phyloP scores from a whole-genome alignment of 2,329 filamentous ascomycete species.

The Magnaporthiopsis poae region DNA sequence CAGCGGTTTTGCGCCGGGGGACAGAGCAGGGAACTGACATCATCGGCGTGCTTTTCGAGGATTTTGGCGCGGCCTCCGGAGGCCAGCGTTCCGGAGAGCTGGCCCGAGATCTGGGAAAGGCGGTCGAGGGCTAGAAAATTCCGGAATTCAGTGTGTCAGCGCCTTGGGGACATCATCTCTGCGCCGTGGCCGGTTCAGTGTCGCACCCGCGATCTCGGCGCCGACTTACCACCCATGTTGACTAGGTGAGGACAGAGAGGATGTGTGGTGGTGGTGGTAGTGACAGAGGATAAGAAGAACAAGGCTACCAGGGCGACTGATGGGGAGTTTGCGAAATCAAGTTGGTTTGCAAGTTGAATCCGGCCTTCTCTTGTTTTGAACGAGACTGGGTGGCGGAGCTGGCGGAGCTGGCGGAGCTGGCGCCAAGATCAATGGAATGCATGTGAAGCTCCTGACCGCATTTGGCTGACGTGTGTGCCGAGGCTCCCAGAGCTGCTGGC shows the following conservation, averaged over 20 bases:
- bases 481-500: not conserved
- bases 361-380: not conserved
- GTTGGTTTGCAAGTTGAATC: not conserved
- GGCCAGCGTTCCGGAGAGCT: constrained; percentile 41
- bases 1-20: not conserved
- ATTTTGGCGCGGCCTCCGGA: constrained; percentile 44
- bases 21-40: constrained; percentile 35
- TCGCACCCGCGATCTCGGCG: not conserved
- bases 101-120: constrained; percentile 51
- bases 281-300: not conserved
- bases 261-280: not conserved
- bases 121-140: constrained; percentile 40
- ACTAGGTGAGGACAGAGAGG: not conserved
- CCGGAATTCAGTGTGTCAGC: not conserved
- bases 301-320: not conserved
- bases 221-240: not conserved
- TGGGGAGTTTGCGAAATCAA: not conserved
- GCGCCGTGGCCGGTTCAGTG: not conserved
- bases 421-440: not conserved
- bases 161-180: not conserved
- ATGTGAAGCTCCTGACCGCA: not conserved
- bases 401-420: not conserved
- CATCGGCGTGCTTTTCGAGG: constrained; percentile 57
- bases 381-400: not conserved
- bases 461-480: not conserved